Evolutionary conservation across 2,329 filamentous ascomycete species (phyloP), one percentile per base, ranked within the genome.

Genomic region (Cordyceps militaris): DNA sequence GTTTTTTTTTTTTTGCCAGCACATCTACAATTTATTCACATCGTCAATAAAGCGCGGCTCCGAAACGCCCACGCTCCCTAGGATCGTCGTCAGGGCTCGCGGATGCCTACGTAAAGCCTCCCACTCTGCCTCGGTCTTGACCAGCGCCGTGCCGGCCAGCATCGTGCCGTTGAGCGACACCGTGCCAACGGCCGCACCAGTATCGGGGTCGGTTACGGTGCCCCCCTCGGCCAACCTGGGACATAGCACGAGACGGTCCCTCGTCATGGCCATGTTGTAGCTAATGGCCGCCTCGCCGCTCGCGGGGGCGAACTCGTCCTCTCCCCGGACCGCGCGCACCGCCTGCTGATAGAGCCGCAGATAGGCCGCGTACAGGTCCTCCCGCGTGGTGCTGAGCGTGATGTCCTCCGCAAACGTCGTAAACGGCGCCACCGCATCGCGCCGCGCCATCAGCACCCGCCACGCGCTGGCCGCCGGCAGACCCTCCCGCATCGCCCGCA

Each of bases 191-290:
- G 73, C 66, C 9, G 68, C 61, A 1, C 69, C 65, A 3, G 67
- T 68, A 50, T 69, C 61, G 34, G 65, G 57, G 3, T 58, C 62
- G 4, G 69, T 61, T 2, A 73, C 63, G 19, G 65, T 63, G 1
- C 67, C 67, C 0, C 83, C 82, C 64, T 86, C 83, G 0, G 76
- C 73, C 1, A 74, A 62, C 2, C 84, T 73, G 1, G 84, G 84
- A 60, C 78, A 78, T 1, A 87, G 59, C 0, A 79, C 80, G 66
- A 87, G 74, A 0, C 71, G 73, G 16, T 69, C 70, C 59, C 72
- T 71, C 21, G 83, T 86, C 71, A 87, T 75, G 51, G 79, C 83
- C 62, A 86, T 69, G 65, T 86, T 87, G 67, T 87, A 87, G 68
- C 82, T 85, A 49, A 86, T 82, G n/a, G 63, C 64, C 0, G 81